Evolutionary conservation across 352 stramenopile genomes (phyloP), one percentile per base, ranked within the genome.

Genomic region (Phytopythium sindhum): DNA sequence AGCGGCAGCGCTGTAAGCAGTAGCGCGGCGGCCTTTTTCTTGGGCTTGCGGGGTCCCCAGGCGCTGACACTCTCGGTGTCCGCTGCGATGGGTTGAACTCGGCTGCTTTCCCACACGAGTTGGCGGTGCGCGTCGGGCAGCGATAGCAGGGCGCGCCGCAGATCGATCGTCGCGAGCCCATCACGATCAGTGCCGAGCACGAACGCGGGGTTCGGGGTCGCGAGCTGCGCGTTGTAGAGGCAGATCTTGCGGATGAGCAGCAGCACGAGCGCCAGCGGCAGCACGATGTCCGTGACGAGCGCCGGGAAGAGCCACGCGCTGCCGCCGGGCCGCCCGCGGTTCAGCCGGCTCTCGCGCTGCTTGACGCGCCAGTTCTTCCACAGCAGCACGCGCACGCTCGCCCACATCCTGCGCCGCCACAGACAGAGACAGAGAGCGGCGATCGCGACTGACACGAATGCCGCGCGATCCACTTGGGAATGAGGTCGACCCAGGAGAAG

Each of bases 351-450:
- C 66, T 91, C 80, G 66, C 83, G 85, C 77, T 91, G 86, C 73
- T 92, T 92, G 19, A 86, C 61, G 70, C 83, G 83, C 84, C 84
- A 94, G 67, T 90, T 89, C 71, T 92, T 94, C 80, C 81, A 89
- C 48, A 92, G 79, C 64, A 94, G 66, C 60, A 90, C 78, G 66
- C 79, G 57, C 24, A 81, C 65, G 63, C 55, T 74, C 52, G 67
- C 60, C 75, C 75, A 81, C 53, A 71, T 55, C 31, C 21, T 39
- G 7, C 6, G 10, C 33, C 33, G n/a, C n/a, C n/a, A 41, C 10
- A 17, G 35, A 41, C 10, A 41, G 35, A 41, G 35, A 41, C 1
- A 41, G 35, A 41, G 35, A 15, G 10, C 35, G 35, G 17, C 35
- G 37, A 42, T 12, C 11, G 0, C 5, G 11, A 19, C 11, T 17